These are phyloP conservation scores for Lasiosphaeria hispida DNA, from an alignment of 495 filamentous ascomycete genomes.

Conservation along the genomic window DNA sequence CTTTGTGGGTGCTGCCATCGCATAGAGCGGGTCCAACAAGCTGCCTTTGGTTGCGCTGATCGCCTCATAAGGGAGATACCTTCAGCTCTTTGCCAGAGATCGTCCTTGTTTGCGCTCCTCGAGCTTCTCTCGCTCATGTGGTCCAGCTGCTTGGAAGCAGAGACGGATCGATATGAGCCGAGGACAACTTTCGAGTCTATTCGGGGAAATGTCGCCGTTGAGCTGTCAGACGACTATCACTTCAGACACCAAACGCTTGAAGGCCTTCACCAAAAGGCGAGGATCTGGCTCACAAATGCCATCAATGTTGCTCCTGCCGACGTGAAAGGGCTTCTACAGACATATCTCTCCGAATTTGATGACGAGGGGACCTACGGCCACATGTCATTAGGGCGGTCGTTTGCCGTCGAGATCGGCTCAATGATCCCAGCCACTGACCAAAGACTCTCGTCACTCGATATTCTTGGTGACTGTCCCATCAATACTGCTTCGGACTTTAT, in stretches of 20 bases:
- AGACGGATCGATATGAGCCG: slow-evolving; percentile 90
- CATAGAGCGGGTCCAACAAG: slow-evolving; percentile 81
- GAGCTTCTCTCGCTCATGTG: slow-evolving; percentile 93
- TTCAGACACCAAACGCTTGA: slow-evolving; percentile 76
- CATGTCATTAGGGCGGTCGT: slow-evolving; percentile 89
- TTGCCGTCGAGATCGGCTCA: slow-evolving; percentile 89
- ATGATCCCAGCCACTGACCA: slow-evolving; percentile 86
- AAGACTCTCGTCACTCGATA: slow-evolving; percentile 73
- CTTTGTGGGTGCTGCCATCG: slow-evolving; percentile 89
- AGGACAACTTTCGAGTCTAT: slow-evolving; percentile 73
- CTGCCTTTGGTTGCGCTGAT: slow-evolving; percentile 77
- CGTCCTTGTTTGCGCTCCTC: slow-evolving; percentile 85
- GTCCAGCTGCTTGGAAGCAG: slow-evolving; percentile 87
- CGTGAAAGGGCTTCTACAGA: slow-evolving; percentile 89
- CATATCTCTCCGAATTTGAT: slow-evolving; percentile 90
- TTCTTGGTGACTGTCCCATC: slow-evolving; percentile 64
- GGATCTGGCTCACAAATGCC: slow-evolving; percentile 70
- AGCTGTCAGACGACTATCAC: slow-evolving; percentile 84
- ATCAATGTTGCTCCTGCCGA: slow-evolving; percentile 89
- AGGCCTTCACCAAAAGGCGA: slow-evolving; percentile 73
- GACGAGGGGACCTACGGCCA: slow-evolving; percentile 85
- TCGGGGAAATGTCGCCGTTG: slow-evolving; percentile 72
- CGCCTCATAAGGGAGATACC: slow-evolving; percentile 80
- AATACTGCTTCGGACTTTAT: slow-evolving; percentile 95
- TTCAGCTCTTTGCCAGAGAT: slow-evolving; percentile 83